These are phyloP conservation scores for Phylloporus arenicola DNA, from an alignment of 768 basidiomycete species.

Conservation along the genomic window DNA sequence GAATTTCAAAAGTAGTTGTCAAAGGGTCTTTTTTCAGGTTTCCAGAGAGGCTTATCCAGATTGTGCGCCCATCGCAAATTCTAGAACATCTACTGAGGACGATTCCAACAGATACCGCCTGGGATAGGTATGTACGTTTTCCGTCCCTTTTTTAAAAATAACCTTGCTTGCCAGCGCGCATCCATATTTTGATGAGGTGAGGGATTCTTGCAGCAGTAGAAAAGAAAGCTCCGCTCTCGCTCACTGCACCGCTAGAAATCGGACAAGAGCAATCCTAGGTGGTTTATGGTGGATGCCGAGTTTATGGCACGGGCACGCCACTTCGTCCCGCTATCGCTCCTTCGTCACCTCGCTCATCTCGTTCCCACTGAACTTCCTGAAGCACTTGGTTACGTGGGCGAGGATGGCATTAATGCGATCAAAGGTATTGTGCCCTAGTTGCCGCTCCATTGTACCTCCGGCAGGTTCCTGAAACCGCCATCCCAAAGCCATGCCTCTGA, in stretches of 20 bases:
- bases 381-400: constrained; percentile 62
- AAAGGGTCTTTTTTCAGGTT: constrained; percentile 41
- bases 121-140: constrained; percentile 61
- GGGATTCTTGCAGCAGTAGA: constrained; percentile 16
- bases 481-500: constrained; percentile 64
- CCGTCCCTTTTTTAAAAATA: not conserved
- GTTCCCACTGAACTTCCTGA: constrained; percentile 37
- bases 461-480: constrained; percentile 6
- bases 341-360: constrained; percentile 56
- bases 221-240: not conserved
- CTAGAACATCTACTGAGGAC: constrained; percentile 12
- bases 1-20: not conserved
- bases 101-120: constrained; percentile 66
- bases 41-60: constrained; percentile 86
- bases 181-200: constrained; percentile 75
- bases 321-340: constrained; percentile 73
- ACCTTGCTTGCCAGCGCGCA: constrained; percentile 42
- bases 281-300: constrained; percentile 87
- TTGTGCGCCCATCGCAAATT: constrained; percentile 43
- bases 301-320: constrained; percentile 61
- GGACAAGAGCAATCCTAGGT: constrained; percentile 66
- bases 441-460: not conserved
- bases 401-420: constrained; percentile 55
- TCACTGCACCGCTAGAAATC: constrained; percentile 55
- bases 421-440: constrained; percentile 42